These are phyloP conservation scores for Marchantia paleacea DNA, from an alignment of 225 moss, liverwort and hornwort species.

Conservation along the genomic window DNA sequence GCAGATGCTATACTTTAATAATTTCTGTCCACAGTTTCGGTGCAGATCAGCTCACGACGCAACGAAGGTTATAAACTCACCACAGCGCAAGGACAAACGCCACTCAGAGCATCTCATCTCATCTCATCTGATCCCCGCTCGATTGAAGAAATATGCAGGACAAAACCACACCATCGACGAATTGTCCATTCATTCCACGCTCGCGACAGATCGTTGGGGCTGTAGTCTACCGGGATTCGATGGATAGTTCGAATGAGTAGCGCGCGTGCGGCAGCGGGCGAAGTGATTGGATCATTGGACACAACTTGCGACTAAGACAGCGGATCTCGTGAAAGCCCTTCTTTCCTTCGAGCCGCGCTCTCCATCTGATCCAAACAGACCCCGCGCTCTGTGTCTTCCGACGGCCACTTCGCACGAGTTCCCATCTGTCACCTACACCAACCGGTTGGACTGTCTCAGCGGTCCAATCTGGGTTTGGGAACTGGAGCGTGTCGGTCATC, in stretches of 20 bases:
- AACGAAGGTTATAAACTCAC: not conserved
- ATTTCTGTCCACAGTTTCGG: not conserved
- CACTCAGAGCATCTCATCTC: not conserved
- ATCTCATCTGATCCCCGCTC: not conserved
- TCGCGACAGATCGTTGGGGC: no score
- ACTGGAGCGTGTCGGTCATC: no score
- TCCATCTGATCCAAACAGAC: not conserved
- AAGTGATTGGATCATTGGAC: not conserved
- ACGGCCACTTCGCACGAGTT: no score
- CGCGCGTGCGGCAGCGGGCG: not conserved
- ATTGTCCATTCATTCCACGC: not conserved
- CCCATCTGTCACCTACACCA: no score
- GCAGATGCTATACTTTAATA: not conserved
- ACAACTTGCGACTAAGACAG: not conserved
- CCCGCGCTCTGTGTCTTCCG: not conserved
- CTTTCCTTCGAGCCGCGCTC: not conserved
- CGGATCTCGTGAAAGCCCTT: not conserved
- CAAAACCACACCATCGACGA: not conserved
- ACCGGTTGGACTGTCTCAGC: no score
- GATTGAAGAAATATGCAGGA: not conserved
- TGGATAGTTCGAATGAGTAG: not conserved
- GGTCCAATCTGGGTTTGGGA: no score
- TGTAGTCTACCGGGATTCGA: not conserved
- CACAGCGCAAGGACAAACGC: not conserved
- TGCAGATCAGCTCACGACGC: not conserved